These are phyloP conservation scores for Carex myosuroides DNA, from an alignment of 176 grass and related monocot species.

Conservation along the genomic window DNA sequence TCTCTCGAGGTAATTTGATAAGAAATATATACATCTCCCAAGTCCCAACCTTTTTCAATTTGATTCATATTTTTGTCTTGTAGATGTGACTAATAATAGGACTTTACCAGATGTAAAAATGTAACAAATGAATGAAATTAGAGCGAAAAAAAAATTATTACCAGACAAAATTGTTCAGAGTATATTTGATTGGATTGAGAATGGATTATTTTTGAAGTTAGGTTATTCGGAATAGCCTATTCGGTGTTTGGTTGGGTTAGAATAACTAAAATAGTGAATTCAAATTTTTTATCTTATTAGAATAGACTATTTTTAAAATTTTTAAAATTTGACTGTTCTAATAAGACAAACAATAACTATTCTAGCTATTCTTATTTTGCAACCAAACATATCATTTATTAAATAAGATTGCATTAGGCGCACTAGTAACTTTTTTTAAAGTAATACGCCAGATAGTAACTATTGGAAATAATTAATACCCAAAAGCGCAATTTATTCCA, in stretches of 20 bases:
- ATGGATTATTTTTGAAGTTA: no score
- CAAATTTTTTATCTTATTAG: no score
- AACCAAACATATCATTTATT: background rate
- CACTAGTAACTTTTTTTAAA: background rate
- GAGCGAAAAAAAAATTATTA: background rate
- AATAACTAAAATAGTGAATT: no score
- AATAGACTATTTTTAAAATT: no score
- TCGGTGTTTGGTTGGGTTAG: no score
- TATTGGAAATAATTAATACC: background rate
- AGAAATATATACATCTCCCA: background rate
- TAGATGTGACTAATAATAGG: background rate
- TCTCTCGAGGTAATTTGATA: background rate
- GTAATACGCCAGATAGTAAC: background rate
- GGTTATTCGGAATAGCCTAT: no score
- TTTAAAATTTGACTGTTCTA: no score
- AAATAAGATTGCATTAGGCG: background rate
- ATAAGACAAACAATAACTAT: no score
- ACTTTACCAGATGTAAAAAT: background rate
- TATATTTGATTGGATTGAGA: no score
- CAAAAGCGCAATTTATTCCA: background rate
- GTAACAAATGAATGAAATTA: background rate
- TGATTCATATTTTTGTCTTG: background rate
- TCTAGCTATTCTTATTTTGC: no score
- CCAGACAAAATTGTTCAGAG: background rate
- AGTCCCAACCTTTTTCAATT: background rate